These are phyloP conservation scores for Colletotrichum salicis DNA, from an alignment of 2,329 filamentous ascomycete species.

Conservation along the genomic window DNA sequence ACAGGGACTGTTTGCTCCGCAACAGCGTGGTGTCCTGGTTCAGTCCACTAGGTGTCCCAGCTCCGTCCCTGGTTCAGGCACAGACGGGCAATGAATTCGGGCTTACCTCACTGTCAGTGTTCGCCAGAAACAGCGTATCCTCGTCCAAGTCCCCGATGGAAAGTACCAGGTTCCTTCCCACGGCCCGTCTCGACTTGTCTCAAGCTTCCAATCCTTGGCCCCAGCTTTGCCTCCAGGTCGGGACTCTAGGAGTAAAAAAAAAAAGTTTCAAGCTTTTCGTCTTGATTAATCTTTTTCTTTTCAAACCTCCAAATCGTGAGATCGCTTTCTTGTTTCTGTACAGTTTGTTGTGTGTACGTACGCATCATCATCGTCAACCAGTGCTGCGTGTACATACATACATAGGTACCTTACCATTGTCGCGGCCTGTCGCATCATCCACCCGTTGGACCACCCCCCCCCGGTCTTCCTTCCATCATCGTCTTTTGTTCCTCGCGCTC, in stretches of 20 bases:
- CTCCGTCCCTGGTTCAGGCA: conserved; percentile 9
- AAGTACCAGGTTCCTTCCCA: neutral
- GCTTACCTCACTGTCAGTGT: neutral
- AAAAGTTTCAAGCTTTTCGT: conserved; percentile 3
- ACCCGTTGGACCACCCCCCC: neutral
- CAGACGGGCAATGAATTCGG: conserved; percentile 10
- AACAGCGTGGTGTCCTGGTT: conserved; percentile 22
- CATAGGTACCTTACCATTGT: neutral
- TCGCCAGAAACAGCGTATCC: too few relatives aligned
- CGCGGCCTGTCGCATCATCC: conserved; percentile 8
- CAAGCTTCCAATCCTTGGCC: conserved; percentile 21
- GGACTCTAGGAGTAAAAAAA: neutral
- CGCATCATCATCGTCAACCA: neutral
- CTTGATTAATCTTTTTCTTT: neutral
- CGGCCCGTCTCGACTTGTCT: conserved; percentile 25
- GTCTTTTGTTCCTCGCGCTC: neutral
- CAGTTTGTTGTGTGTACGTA: neutral
- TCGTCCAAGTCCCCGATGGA: too few relatives aligned
- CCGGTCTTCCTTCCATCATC: conserved; percentile 1
- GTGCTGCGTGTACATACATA: conserved; percentile 7
- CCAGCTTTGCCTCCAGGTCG: conserved; percentile 13
- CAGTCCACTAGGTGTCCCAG: neutral
- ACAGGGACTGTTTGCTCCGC: conserved; percentile 31
- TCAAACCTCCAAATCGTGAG: neutral
- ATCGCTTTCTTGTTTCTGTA: neutral